Evolutionary conservation across 2,329 filamentous ascomycete genomes (phyloP), one percentile per base, ranked within the genome.

Genomic region (Aspergillus glaucus): DNA sequence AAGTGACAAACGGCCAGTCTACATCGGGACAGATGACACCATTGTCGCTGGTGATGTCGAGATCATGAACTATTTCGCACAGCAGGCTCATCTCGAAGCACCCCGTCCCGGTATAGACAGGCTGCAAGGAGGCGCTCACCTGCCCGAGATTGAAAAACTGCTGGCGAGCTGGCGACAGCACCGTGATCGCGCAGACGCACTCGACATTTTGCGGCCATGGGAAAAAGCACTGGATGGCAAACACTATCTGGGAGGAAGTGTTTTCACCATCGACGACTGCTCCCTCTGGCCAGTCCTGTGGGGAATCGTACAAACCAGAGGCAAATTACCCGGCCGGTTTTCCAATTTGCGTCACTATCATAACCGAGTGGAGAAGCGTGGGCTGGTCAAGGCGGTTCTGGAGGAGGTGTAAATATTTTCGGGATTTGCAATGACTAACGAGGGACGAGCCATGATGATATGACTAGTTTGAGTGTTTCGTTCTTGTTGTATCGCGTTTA

Each of bases 281-380:
- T 62, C 67, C 1, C 59, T 75, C 34, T 75, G 72, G 72, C 68
- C 72, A 1, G 60, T 75, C 2, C 48, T 75, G 6, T 55, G 65
- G 43, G 64, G 70, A 24, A 68, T 74, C 15, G 57, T 66, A 24
- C 55, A 57, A n/a, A 52, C 48, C 17, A 63, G 48, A 32, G 59
- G 46, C 4, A 45, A 49, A 8, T 55, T 63, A 36, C 60, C 58
- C 46, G 54, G 56, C 17, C 45, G 47, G 3, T 70, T 67, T 43
- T 64, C 62, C 15, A 60, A 59, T 15, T 45, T 74, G 17, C 49
- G 55, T 6, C 60, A 61, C 9, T 74, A 74, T 47, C 70, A 72
- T 49, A 51, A 58, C 3, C 63, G 66, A 36, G 64, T 73, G 9
- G 62, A 59, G 48, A 70, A 66, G 52, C 62, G 70, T 26, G 64